phyloP scores from a whole-genome alignment of 106 monocot genomes.

The Allium cepa region DNA sequence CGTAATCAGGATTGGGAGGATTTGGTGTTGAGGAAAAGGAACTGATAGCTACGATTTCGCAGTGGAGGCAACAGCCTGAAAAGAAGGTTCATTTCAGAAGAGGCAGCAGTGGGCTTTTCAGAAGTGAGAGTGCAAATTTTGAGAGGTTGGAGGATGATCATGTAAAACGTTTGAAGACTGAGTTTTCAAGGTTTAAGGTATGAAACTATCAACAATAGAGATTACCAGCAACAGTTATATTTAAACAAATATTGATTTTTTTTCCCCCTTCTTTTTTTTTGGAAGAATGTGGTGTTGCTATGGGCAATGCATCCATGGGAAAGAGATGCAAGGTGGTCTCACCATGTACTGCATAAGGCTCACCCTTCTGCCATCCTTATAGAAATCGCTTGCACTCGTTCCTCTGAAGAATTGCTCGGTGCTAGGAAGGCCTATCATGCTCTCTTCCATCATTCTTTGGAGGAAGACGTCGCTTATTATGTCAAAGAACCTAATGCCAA shows the following conservation, averaged over 20 bases:
- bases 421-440: conserved; percentile 53
- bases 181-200: conserved; percentile 65
- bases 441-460: conserved; percentile 55
- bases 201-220: neutral
- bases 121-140: conserved; percentile 16
- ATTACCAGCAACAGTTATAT: neutral
- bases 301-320: conserved; percentile 77
- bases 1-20: conserved; percentile 33
- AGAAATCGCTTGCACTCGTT: conserved; percentile 61
- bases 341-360: conserved; percentile 48
- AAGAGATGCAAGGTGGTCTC: conserved; percentile 59
- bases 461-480: conserved; percentile 64
- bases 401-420: conserved; percentile 50
- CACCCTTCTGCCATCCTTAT: conserved; percentile 42
- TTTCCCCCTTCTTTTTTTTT: neutral
- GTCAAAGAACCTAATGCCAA: conserved; percentile 29
- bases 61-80: conserved; percentile 43
- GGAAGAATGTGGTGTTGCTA: conserved; percentile 37
- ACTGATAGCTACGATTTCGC: conserved; percentile 26
- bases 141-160: conserved; percentile 38
- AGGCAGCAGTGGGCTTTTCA: conserved; percentile 25
- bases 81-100: conserved; percentile 27
- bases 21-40: conserved; percentile 56
- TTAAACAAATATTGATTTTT: neutral
- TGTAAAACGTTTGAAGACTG: conserved; percentile 28